phyloP scores from a whole-genome alignment of 164 flowering plant genomes.

The Chimonanthus praecox region DNA sequence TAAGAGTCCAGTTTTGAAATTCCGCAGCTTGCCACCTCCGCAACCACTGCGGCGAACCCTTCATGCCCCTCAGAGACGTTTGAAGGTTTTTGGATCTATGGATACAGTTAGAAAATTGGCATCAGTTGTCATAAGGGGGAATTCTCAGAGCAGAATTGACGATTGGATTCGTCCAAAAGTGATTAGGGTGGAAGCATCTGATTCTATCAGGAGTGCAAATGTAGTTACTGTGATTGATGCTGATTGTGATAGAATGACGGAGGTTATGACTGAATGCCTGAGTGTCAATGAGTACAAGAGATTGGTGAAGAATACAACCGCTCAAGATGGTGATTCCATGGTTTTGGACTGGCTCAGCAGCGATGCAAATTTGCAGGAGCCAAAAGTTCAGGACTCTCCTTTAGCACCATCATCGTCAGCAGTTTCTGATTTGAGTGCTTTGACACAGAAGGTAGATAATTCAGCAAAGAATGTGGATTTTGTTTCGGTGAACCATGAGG shows the following conservation, averaged over 20 bases:
- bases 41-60: conserved; percentile 2
- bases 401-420: background rate
- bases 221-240: background rate
- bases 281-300: background rate
- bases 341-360: background rate
- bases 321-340: background rate
- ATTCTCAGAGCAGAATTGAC: background rate
- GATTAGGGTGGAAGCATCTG: background rate
- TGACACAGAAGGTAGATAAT: background rate
- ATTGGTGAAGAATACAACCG: background rate
- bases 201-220: background rate
- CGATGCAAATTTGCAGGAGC: background rate
- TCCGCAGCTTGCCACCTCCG: background rate
- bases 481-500: background rate
- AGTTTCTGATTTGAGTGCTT: background rate
- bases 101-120: background rate
- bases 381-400: background rate
- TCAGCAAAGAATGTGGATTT: background rate
- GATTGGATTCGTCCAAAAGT: background rate
- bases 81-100: background rate
- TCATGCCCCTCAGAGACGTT: conserved; percentile 3
- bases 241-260: background rate
- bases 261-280: background rate
- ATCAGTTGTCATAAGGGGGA: background rate
- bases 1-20: conserved; percentile 26